Evolutionary conservation across 2,329 filamentous ascomycete species (phyloP), one percentile per base, ranked within the genome.

Genomic region (Thelonectria rubi): DNA sequence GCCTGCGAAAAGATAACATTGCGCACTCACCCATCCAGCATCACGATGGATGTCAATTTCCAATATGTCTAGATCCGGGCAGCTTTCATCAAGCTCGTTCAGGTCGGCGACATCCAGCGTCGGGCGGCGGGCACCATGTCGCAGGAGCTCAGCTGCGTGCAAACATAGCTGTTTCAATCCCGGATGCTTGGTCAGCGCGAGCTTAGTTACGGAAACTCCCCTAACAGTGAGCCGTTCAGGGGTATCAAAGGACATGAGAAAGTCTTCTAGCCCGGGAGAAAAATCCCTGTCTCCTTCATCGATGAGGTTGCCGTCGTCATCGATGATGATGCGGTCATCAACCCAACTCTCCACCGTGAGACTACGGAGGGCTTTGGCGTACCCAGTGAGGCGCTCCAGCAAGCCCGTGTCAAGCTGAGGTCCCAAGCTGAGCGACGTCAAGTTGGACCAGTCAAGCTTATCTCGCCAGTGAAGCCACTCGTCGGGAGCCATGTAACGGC

Each of bases 91-190:
- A 12, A 48, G 46, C 46, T 34, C 46, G 1, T 48, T 20, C 9
- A 48, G 26, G 26, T 48, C 26, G 15, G 15, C 26, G 46, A 48
- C 26, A 20, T 34, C 26, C n/a, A 34, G 26, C 26, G 46, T 34
- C 46, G 46, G 46, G 26, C 26, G 46, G 15, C n/a, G 9, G 14
- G 15, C 46, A 20, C 46, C n/a, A 34, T 20, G 2, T 48, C 46
- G 34, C 26, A 15, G 46, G n/a, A 48, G 46, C 26, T 48, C 46
- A 48, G n/a, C 32, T 9, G n/a, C 2, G 46, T 48, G 46, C 24
- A 34, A 34, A 17, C 46, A 48, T 48, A 48, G n/a, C 24, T 48
- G n/a, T 34, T 48, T 48, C 46, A 48, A n/a, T 18, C 46, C 46
- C 46, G 46, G 34, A 48, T 48, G 46, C 26, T 14, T 48, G 7